Evolutionary conservation across 148 eudicot species (phyloP).

Genomic region (Chenopodium berlandieri): DNA sequence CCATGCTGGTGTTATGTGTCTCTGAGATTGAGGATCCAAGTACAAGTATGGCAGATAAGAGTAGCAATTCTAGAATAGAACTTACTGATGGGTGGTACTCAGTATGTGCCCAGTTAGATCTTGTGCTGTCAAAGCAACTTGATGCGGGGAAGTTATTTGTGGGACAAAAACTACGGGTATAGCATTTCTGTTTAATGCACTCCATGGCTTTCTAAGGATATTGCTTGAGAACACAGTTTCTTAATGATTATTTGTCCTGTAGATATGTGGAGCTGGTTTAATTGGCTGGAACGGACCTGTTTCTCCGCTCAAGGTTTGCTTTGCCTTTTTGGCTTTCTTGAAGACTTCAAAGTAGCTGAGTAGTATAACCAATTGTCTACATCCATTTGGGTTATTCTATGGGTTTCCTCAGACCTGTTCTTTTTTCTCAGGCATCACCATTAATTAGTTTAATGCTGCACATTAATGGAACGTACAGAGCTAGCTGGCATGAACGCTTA

Average conservation of each 20-base stretch:
- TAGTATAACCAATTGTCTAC: background rate
- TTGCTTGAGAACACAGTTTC: background rate
- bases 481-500: constrained; percentile 86
- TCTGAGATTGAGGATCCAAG: constrained; percentile 48
- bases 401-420: constrained; percentile 1
- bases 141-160: constrained; percentile 71
- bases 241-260: constrained; percentile 30
- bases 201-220: background rate
- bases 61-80: constrained; percentile 44
- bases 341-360: background rate
- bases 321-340: constrained; percentile 10
- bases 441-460: constrained; percentile 52
- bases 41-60: constrained; percentile 31
- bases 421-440: constrained; percentile 53
- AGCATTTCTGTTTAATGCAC: background rate
- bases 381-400: background rate
- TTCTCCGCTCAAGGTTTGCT: constrained; percentile 80
- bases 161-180: constrained; percentile 91
- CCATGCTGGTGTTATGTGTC: constrained; percentile 75
- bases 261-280: constrained; percentile 92
- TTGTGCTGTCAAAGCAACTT: constrained; percentile 52
- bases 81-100: constrained; percentile 98
- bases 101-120: constrained; percentile 70
- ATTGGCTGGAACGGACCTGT: constrained; percentile 82
- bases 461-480: constrained; percentile 92